Percentiles rank a stretch among this genome's conserved stretches.
phyloP scores from a whole-genome alignment of 2,329 filamentous ascomycete species.

The Aureobasidium sp. region DNA sequence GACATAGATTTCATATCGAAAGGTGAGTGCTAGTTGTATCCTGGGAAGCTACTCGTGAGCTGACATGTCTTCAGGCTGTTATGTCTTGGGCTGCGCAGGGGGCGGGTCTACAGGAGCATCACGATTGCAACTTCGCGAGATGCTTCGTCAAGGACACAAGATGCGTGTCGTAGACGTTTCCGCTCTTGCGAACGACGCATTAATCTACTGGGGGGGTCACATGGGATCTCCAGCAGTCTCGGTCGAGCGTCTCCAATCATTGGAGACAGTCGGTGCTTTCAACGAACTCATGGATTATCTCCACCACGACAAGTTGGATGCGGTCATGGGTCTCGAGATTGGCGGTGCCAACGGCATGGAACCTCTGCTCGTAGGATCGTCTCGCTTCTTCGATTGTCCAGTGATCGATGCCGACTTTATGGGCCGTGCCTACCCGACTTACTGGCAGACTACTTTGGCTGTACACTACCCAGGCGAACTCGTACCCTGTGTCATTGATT shows the following conservation, averaged over 20 bases:
- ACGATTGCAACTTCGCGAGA: conserved; percentile 46
- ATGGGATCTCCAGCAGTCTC: conserved; percentile 54
- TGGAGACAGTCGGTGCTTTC: conserved; percentile 42
- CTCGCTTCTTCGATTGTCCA: conserved; percentile 41
- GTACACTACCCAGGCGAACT: conserved; percentile 36
- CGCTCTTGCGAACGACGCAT: conserved; percentile 44
- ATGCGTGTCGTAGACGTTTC: conserved; percentile 47
- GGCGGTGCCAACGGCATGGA: conserved; percentile 60
- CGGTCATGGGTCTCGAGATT: conserved; percentile 58
- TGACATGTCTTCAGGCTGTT: conserved; percentile 36
- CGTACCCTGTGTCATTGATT: conserved; percentile 40
- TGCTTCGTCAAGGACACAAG: conserved; percentile 44
- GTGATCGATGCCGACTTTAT: conserved; percentile 42
- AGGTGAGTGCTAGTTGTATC: conserved; percentile 21
- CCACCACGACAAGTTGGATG: conserved; percentile 40
- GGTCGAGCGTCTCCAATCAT: conserved; percentile 53
- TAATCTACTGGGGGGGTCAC: conserved; percentile 50
- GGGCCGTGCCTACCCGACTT: conserved; percentile 41
- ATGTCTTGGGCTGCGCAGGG: conserved; percentile 55
- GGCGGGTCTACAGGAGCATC: conserved; percentile 50
- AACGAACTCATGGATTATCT: conserved; percentile 44
- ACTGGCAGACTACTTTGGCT: conserved; percentile 40
- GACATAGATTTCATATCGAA: conserved; percentile 52
- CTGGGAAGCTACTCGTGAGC: background rate
- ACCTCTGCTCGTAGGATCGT: conserved; percentile 50